phyloP scores from a whole-genome alignment of 2,329 filamentous ascomycete species.

The Apiospora rasikravindrae region DNA sequence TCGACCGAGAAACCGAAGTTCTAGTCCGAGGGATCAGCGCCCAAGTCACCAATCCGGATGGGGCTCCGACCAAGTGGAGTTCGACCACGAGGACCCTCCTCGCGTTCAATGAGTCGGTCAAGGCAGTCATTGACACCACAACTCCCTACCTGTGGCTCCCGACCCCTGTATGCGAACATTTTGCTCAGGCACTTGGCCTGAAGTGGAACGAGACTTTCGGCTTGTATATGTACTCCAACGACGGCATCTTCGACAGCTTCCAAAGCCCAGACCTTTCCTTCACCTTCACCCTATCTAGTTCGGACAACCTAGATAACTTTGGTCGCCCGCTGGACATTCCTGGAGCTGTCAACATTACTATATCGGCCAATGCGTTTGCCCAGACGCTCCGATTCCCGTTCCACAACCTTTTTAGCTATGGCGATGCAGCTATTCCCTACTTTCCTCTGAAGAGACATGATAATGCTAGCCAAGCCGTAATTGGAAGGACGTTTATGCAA shows the following conservation, averaged over 20 bases:
- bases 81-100: constrained; percentile 45
- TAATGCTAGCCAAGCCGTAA: constrained; percentile 59
- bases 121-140: constrained; percentile 66
- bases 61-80: constrained; percentile 46
- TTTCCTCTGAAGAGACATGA: constrained; percentile 67
- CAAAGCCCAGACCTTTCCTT: constrained; percentile 54
- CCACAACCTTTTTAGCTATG: constrained; percentile 49
- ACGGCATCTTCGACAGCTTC: constrained; percentile 56
- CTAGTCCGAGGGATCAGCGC: constrained; percentile 63
- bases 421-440: constrained; percentile 58
- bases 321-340: constrained; percentile 53
- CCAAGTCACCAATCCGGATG: constrained; percentile 38
- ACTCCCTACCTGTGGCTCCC: constrained; percentile 71
- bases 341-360: constrained; percentile 62
- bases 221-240: constrained; percentile 67
- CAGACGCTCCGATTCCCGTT: constrained; percentile 57
- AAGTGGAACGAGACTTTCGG: constrained; percentile 67
- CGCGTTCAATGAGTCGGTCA: constrained; percentile 52
- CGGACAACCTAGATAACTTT: constrained; percentile 58
- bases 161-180: constrained; percentile 62
- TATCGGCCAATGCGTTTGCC: constrained; percentile 57
- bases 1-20: constrained; percentile 61
- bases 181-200: constrained; percentile 68
- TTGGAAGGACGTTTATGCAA: constrained; percentile 73
- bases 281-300: constrained; percentile 62